Conservation (phyloP, 306 rosid genomes). For the Prunus dulcis region DNA sequence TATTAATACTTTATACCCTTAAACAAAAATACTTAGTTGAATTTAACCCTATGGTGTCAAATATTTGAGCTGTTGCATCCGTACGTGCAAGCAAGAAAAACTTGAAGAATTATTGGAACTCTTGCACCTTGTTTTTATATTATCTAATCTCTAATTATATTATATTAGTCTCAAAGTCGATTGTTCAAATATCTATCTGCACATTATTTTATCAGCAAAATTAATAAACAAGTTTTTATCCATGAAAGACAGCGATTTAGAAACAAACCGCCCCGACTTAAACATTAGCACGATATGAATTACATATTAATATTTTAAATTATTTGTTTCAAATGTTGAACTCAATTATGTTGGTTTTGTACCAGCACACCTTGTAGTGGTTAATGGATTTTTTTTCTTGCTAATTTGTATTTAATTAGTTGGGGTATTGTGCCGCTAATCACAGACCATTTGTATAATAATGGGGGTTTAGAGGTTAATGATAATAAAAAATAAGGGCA, state of each 20-base stretch:
- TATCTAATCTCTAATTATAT: neutral
- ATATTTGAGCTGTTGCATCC: neutral
- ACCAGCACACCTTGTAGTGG: neutral
- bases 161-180: neutral
- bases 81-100: neutral
- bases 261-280: neutral
- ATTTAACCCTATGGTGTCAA: neutral
- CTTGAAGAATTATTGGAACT: neutral
- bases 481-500: neutral
- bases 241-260: neutral
- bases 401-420: neutral
- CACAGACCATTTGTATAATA: conserved; percentile 13
- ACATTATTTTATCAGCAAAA: neutral
- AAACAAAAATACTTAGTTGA: neutral
- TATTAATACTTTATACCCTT: neutral
- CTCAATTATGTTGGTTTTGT: neutral
- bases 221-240: neutral
- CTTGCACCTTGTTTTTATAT: neutral
- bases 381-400: neutral
- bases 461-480: neutral
- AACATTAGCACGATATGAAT: neutral
- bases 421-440: conserved; percentile 13
- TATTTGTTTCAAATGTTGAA: neutral
- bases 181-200: neutral
- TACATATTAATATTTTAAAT: neutral